Base-by-base conservation (phyloP, 2,329 filamentous ascomycete genomes). In the Colletotrichum phormii region DNA sequence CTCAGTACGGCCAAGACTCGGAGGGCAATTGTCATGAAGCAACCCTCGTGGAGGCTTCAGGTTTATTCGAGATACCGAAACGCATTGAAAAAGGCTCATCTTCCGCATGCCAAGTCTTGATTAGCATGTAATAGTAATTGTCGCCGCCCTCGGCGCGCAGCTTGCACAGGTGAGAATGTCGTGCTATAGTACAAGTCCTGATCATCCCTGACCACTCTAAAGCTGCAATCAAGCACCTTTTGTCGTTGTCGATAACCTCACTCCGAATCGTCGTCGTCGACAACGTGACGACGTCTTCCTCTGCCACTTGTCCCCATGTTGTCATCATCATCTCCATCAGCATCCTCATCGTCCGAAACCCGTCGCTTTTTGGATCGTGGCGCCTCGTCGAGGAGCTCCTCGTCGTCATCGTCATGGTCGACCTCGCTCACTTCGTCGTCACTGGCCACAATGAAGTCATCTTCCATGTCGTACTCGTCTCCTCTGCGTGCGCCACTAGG, bases 401-500 rank as follows among this genome's bases (percentile, higher is more conserved):
- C 90, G 5, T 94, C 92, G 29, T 88, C 89, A 49, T 49, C 42
- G 49, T 88, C 88, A 64, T 87, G 89, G 6, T 90, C 90, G 42
- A 89, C 90, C 3, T 86, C 89, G 37, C 88, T 90, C 71, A 86
- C 83, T 53, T 89, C 90, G 54, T 95, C 94, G 75, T 95, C 93
- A 77, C 92, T 95, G 4, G 87, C 87, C 4, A 92, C 94, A 68
- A 96, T 89, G 79, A 96, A 96, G 70, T 92, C 94, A 78, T 96
- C 94, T 42, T 93, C 93, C 79, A 92, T 88, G 74, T 95, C 93
- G 79, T 96, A 96, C 76, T 93, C 91, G 75, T 94, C 92, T 72
- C 92, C 88, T 64, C 89, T 89, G 37, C 88, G 87, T 58, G 85
- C 85, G 37, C 90, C 89, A 49, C 89, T 87, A 18, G 90, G 89